These are phyloP conservation scores for Obelidium mucronatum DNA, from an alignment of 192 early-diverging fungal species.

Conservation along the genomic window DNA sequence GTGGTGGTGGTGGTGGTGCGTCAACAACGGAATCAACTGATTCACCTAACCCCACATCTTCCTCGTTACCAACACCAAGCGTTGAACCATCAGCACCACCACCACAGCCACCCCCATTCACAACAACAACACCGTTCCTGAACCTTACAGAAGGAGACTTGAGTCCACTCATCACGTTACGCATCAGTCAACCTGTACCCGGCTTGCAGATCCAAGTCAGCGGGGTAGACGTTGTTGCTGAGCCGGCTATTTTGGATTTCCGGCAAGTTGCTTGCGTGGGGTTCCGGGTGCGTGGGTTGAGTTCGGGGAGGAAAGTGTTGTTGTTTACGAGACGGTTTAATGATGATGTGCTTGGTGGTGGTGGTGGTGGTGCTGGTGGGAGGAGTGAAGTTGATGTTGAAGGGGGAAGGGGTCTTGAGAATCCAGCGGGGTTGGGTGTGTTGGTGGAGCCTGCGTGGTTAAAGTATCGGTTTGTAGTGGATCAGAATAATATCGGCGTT, in stretches of 20 bases:
- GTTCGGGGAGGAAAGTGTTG: slow-evolving; percentile 6
- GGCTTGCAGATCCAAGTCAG: slow-evolving; percentile 2
- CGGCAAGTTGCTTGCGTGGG: not conserved
- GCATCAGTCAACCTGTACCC: not conserved
- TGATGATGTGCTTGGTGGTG: not conserved
- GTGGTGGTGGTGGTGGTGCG: not conserved
- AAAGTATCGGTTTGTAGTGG: slow-evolving; percentile 28
- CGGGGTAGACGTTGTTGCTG: slow-evolving; percentile 15
- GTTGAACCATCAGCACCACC: not conserved
- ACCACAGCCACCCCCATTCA: not conserved
- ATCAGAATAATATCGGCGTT: not conserved
- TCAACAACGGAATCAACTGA: not conserved
- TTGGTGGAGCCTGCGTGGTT: slow-evolving; percentile 32
- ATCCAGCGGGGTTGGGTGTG: slow-evolving; percentile 21
- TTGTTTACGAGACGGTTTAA: slow-evolving; percentile 8
- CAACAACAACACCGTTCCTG: slow-evolving; percentile 20
- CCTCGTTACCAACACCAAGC: not conserved
- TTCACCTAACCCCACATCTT: not conserved
- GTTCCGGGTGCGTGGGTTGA: slow-evolving; percentile 1
- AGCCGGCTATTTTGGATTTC: slow-evolving; percentile 19
- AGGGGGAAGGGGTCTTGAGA: not conserved
- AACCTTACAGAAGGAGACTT: not conserved
- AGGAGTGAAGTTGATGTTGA: not conserved
- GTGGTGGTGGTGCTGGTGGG: not conserved
- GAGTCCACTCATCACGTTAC: slow-evolving; percentile 6